Percentiles rank a stretch among this genome's conserved stretches.
These are phyloP conservation scores for Metarhizium anisopliae DNA, from an alignment of 2,329 filamentous ascomycete genomes.

Conservation along the genomic window DNA sequence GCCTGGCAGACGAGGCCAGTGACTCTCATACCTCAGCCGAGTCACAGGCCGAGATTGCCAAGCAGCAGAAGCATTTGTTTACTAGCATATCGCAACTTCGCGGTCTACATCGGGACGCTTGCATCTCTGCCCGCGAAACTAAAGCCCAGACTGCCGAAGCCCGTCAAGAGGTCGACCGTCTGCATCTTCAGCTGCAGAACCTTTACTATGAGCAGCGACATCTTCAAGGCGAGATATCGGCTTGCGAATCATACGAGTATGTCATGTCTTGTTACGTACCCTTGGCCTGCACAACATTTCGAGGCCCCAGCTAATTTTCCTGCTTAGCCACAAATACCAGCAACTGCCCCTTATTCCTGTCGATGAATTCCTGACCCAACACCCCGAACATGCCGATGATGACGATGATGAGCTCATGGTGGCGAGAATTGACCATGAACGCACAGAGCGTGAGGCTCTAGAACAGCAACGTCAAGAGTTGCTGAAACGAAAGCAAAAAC, in stretches of 20 bases:
- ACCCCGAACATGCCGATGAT: conserved; percentile 64
- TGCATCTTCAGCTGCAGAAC: conserved; percentile 91
- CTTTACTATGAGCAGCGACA: conserved; percentile 94
- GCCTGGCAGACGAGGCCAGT: conserved; percentile 37
- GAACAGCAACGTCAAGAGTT: conserved; percentile 77
- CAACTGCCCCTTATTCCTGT: conserved; percentile 76
- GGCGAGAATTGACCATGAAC: conserved; percentile 84
- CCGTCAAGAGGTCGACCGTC: conserved; percentile 79
- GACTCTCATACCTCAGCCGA: conserved; percentile 34
- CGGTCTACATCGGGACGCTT: conserved; percentile 72
- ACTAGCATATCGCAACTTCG: conserved; percentile 74
- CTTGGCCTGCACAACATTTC: not conserved
- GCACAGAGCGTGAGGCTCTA: conserved; percentile 70
- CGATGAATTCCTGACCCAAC: conserved; percentile 68
- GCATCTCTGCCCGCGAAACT: conserved; percentile 73
- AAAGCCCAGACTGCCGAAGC: conserved; percentile 81
- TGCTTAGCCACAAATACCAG: conserved; percentile 72
- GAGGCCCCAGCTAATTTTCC: not conserved
- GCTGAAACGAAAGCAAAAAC: conserved; percentile 55
- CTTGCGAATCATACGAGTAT: conserved; percentile 86
- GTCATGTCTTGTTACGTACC: conserved; percentile 23
- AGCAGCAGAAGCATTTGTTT: conserved; percentile 71
- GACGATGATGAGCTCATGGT: conserved; percentile 80
- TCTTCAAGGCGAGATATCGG: conserved; percentile 78
- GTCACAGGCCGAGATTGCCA: conserved; percentile 52